Evolutionary conservation across 208 protist genomes (phyloP).

Genomic region (Trypanosoma lewisi): DNA sequence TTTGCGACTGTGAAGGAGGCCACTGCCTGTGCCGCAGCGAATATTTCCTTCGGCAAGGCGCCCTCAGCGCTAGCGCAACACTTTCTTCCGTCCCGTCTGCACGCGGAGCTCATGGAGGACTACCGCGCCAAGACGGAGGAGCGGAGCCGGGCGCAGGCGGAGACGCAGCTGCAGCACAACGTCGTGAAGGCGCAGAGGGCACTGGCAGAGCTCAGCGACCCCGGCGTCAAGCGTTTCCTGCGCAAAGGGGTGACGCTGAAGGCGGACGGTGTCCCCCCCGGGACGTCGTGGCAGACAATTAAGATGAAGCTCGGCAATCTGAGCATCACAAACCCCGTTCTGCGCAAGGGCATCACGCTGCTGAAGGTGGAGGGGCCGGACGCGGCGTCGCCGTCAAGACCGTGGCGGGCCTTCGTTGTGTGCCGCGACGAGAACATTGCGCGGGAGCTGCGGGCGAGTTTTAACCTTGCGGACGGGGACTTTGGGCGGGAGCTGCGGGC

Average conservation of each 20-base stretch:
- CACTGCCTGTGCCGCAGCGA: not conserved
- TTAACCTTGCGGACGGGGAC: conserved; percentile 22
- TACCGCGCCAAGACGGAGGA: conserved; percentile 15
- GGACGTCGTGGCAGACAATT: conserved; percentile 27
- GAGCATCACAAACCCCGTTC: conserved; percentile 4
- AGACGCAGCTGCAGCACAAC: conserved; percentile 30
- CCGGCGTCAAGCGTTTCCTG: conserved; percentile 21
- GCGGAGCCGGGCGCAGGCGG: conserved; percentile 7
- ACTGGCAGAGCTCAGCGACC: conserved; percentile 16
- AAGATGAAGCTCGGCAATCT: conserved; percentile 36
- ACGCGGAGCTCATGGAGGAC: conserved; percentile 13
- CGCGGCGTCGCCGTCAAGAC: not conserved
- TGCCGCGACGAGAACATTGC: conserved; percentile 25
- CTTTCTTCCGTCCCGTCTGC: conserved; percentile 29
- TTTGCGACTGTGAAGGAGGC: conserved; percentile 23
- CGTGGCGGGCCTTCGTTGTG: conserved; percentile 31
- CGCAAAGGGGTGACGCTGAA: conserved; percentile 29
- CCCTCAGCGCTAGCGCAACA: conserved; percentile 26
- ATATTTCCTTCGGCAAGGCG: conserved; percentile 20
- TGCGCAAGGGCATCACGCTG: conserved; percentile 26
- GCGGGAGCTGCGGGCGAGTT: conserved; percentile 18
- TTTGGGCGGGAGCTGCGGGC: conserved; percentile 21
- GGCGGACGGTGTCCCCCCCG: conserved; percentile 21
- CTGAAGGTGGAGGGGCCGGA: conserved; percentile 25
- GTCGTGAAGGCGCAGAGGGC: conserved; percentile 30